These are phyloP conservation scores for Phyllostachys edulis DNA, from an alignment of 176 grass and related monocot species.

Conservation along the genomic window DNA sequence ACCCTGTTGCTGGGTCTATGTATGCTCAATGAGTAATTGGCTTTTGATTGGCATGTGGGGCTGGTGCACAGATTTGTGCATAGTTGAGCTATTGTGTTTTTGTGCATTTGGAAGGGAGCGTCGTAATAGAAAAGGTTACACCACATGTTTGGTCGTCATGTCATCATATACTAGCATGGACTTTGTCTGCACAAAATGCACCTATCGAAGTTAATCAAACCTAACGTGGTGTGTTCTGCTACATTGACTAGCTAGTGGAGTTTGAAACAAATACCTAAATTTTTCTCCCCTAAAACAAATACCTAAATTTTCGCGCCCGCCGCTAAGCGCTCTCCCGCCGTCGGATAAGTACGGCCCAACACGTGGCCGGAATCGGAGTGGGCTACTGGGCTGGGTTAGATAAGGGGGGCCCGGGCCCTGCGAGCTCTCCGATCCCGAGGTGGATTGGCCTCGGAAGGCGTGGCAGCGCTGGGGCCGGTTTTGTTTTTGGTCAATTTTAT, in stretches of 20 bases:
- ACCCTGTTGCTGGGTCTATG: not conserved
- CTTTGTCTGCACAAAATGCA: not conserved
- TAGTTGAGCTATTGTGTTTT: not conserved
- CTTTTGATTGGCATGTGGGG: not conserved
- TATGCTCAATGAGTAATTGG: not conserved
- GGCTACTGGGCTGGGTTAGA: not conserved
- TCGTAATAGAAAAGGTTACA: not conserved
- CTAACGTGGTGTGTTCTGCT: not conserved
- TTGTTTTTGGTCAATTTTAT: not conserved
- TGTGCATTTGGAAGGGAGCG: not conserved
- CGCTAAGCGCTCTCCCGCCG: slow-evolving; percentile 2
- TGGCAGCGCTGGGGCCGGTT: slow-evolving; percentile 4
- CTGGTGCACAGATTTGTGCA: not conserved
- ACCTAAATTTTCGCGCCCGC: not conserved
- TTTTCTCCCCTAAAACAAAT: not conserved
- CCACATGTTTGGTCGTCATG: slow-evolving; percentile 12
- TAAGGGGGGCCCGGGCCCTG: not conserved
- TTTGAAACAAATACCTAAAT: not conserved
- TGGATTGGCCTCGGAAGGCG: slow-evolving; percentile 42
- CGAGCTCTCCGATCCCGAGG: slow-evolving; percentile 57
- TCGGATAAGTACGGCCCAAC: not conserved
- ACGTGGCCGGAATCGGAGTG: not conserved
- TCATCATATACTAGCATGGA: not conserved
- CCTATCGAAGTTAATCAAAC: not conserved
- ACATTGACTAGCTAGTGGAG: not conserved